These are phyloP conservation scores for Russula emetica DNA, from an alignment of 768 basidiomycete genomes.

Conservation along the genomic window DNA sequence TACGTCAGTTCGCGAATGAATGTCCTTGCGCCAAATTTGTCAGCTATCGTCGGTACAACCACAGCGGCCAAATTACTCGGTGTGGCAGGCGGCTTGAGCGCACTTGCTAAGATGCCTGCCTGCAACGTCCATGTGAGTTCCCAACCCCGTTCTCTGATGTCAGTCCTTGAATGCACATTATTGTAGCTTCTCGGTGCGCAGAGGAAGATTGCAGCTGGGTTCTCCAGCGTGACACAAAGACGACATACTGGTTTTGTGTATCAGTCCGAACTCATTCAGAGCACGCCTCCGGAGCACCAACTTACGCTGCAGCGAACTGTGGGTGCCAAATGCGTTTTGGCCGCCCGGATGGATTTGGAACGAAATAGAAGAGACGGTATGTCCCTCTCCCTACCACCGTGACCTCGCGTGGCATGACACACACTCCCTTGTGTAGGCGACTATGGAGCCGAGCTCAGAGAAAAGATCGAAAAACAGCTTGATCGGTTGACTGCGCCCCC, in stretches of 20 bases:
- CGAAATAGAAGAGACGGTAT: slow-evolving; percentile 74
- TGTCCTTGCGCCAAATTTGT: slow-evolving; percentile 95
- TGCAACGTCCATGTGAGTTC: slow-evolving; percentile 87
- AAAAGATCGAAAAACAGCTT: slow-evolving; percentile 90
- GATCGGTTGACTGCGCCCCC: slow-evolving; percentile 91
- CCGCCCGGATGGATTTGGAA: slow-evolving; percentile 93
- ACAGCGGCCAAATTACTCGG: slow-evolving; percentile 98
- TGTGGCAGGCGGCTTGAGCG: slow-evolving; percentile 89
- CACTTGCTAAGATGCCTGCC: slow-evolving; percentile 89
- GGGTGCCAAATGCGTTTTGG: slow-evolving; percentile 85
- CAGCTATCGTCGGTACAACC: slow-evolving; percentile 96
- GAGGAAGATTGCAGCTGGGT: slow-evolving; percentile 87
- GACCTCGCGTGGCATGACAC: background rate
- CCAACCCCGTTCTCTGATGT: background rate
- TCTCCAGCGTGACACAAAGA: slow-evolving; percentile 81
- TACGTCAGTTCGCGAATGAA: slow-evolving; percentile 99
- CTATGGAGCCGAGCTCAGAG: slow-evolving; percentile 77
- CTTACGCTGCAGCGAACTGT: slow-evolving; percentile 90
- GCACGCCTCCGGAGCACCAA: slow-evolving; percentile 84
- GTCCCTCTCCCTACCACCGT: slow-evolving; percentile 21
- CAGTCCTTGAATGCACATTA: background rate
- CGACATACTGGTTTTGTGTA: slow-evolving; percentile 97
- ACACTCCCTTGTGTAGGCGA: slow-evolving; percentile 42
- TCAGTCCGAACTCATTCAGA: slow-evolving; percentile 84
- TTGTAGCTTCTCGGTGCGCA: slow-evolving; percentile 87